Evolutionary conservation across 2,329 filamentous ascomycete species (phyloP).

Genomic region (Aotearoamyces nothofagi): DNA sequence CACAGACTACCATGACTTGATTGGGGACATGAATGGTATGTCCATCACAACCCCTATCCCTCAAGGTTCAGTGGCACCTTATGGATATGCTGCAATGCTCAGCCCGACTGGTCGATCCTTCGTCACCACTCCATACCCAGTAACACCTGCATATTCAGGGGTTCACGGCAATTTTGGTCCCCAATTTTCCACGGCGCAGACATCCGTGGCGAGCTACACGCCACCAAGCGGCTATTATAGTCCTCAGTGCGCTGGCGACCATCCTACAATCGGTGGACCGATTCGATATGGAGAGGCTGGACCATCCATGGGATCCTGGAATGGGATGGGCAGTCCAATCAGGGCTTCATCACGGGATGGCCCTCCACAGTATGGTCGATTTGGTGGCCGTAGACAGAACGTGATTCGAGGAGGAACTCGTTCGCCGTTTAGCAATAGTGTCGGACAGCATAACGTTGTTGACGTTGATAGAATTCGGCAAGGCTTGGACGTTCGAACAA

Average conservation of each 20-base stretch:
- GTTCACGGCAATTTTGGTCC: slow-evolving; percentile 1
- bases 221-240: neutral
- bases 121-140: slow-evolving; percentile 1
- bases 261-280: neutral
- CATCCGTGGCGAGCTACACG: slow-evolving; percentile 1
- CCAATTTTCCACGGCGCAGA: slow-evolving; percentile 4
- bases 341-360: neutral
- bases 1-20: slow-evolving; percentile 1
- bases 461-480: slow-evolving; percentile 43
- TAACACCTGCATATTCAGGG: neutral
- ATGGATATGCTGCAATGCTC: slow-evolving; percentile 3
- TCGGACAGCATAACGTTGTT: slow-evolving; percentile 44
- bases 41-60: neutral
- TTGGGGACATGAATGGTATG: slow-evolving; percentile 3
- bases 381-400: slow-evolving; percentile 21
- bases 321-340: slow-evolving; percentile 1
- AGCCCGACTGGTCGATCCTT: slow-evolving; percentile 7
- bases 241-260: neutral
- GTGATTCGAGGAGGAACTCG: slow-evolving; percentile 27
- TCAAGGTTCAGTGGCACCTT: slow-evolving; percentile 1
- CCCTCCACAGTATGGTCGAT: slow-evolving; percentile 4
- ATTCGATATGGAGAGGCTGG: no score
- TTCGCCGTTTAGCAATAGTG: slow-evolving; percentile 26
- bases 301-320: slow-evolving; percentile 1
- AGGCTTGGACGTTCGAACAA: slow-evolving; percentile 61